Evolutionary conservation across 805 yeast species (phyloP).

Genomic region (Saccharomycopsis selenospora): DNA sequence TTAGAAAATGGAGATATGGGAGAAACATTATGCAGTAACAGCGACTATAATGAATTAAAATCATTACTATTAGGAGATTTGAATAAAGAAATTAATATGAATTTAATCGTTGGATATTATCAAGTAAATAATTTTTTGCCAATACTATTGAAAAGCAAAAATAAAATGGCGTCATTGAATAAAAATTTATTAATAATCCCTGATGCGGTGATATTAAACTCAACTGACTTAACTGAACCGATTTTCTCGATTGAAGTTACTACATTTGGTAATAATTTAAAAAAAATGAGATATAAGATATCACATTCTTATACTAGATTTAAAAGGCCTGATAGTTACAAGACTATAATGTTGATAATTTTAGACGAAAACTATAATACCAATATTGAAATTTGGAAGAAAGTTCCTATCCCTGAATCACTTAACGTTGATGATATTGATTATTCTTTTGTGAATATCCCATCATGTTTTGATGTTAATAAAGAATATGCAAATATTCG

Average conservation of each 20-base stretch:
- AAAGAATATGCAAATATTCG: conserved; percentile 9
- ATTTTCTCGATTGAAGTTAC: conserved; percentile 16
- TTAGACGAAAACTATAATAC: conserved; percentile 11
- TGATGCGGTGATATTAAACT: conserved; percentile 18
- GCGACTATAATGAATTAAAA: neutral
- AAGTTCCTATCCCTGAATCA: conserved; percentile 14
- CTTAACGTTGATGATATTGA: conserved; percentile 2
- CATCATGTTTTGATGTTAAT: conserved; percentile 4
- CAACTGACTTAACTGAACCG: conserved; percentile 13
- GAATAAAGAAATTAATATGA: neutral
- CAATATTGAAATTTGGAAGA: conserved; percentile 18
- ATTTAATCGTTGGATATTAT: conserved; percentile 14
- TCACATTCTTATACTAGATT: conserved; percentile 14
- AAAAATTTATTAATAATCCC: conserved; percentile 16
- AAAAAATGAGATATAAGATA: conserved; percentile 15
- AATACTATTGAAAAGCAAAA: conserved; percentile 13
- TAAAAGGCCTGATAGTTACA: conserved; percentile 15
- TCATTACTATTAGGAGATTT: neutral
- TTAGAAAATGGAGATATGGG: neutral
- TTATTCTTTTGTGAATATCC: conserved; percentile 12
- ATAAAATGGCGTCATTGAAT: conserved; percentile 13
- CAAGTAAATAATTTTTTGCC: conserved; percentile 15
- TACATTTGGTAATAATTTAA: conserved; percentile 5
- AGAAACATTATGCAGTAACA: too few species aligned
- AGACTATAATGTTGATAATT: conserved; percentile 15